Conservation (phyloP, 1,284 basidiomycete species). For the Cronartium quercuum region DNA sequence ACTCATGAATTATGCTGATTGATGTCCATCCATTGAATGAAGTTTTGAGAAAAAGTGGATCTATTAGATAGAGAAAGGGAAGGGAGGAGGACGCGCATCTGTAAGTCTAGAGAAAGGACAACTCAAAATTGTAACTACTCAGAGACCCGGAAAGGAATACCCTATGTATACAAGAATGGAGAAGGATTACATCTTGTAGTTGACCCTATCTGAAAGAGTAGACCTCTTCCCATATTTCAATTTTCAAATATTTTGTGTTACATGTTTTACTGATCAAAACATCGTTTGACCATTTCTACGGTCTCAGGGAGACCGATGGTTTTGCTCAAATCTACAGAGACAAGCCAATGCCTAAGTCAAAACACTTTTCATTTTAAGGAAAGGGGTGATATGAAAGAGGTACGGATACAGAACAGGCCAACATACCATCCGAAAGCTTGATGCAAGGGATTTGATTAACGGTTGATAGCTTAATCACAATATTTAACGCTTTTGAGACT, state of each 20-base stretch:
- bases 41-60: too few species aligned
- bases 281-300: not conserved
- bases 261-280: not conserved
- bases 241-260: not conserved
- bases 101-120: too few species aligned
- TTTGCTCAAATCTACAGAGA: not conserved
- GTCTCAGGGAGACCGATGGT: not conserved
- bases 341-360: not conserved
- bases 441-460: constrained; percentile 70
- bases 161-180: too few species aligned
- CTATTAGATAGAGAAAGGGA: too few species aligned
- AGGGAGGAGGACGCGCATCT: too few species aligned
- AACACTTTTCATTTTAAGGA: not conserved
- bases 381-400: not conserved
- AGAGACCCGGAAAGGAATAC: too few species aligned
- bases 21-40: too few species aligned
- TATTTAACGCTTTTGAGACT: constrained; percentile 26
- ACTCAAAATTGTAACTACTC: too few species aligned
- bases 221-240: too few species aligned
- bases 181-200: too few species aligned
- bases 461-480: constrained; percentile 71
- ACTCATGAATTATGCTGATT: too few species aligned
- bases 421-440: constrained; percentile 73
- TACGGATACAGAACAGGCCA: not conserved
- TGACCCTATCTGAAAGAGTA: too few species aligned